Percentiles rank a stretch among this genome's conserved stretches.
These are phyloP conservation scores for Coemansia sp. DNA, from an alignment of 192 early-diverging fungal genomes.

Conservation along the genomic window DNA sequence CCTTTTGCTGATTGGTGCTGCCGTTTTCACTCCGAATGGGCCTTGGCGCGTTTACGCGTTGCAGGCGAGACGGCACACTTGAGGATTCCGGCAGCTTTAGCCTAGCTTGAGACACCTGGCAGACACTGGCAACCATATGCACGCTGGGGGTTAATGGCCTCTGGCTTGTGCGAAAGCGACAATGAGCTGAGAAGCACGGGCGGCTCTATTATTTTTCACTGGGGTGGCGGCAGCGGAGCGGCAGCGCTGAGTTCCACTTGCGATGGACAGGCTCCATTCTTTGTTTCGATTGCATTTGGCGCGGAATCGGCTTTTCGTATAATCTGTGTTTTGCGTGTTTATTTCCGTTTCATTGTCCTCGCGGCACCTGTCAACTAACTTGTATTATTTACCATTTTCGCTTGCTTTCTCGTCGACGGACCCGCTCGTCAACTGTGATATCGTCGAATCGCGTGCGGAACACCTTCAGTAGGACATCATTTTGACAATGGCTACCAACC, in stretches of 20 bases:
- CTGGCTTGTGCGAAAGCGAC: too few species aligned
- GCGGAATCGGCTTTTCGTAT: not conserved
- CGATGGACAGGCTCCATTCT: not conserved
- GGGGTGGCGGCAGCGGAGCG: not conserved
- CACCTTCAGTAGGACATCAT: not conserved
- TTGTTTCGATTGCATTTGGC: conserved; percentile 1
- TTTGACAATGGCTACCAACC: conserved; percentile 42
- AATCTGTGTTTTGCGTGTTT: conserved; percentile 1
- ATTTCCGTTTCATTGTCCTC: conserved; percentile 5
- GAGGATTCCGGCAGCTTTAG: not conserved
- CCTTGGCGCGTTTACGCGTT: not conserved
- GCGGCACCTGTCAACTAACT: not conserved
- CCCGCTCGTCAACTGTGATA: not conserved
- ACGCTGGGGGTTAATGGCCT: too few species aligned
- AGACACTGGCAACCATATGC: not conserved
- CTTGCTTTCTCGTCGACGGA: not conserved
- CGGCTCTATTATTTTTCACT: not conserved
- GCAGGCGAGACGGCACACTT: not conserved
- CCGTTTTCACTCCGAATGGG: not conserved
- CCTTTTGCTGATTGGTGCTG: not conserved
- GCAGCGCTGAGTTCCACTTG: too few species aligned
- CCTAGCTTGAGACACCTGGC: not conserved
- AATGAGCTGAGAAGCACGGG: not conserved
- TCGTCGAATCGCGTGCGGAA: not conserved
- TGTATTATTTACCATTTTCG: not conserved